These are phyloP conservation scores for Aspergillus pseudoglaucus DNA, from an alignment of 2,329 filamentous ascomycete species.

Conservation along the genomic window DNA sequence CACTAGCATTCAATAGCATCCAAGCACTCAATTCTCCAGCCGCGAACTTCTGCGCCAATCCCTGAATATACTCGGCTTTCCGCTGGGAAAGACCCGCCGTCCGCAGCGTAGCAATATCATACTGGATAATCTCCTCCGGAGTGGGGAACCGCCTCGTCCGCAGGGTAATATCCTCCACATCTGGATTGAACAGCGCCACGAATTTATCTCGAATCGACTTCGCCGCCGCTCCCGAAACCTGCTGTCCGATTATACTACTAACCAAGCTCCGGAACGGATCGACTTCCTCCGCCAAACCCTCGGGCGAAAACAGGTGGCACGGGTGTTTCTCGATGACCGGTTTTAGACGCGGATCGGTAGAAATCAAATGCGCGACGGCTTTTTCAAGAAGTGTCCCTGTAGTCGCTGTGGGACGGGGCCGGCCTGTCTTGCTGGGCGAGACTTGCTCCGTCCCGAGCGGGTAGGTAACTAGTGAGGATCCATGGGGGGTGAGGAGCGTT, in stretches of 20 bases:
- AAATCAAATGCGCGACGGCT: constrained; percentile 67
- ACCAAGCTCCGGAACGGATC: constrained; percentile 81
- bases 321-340: constrained; percentile 65
- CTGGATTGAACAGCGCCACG: constrained; percentile 59
- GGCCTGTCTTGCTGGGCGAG: constrained; percentile 36
- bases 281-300: constrained; percentile 73
- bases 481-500: constrained; percentile 42
- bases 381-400: constrained; percentile 67
- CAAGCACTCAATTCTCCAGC: constrained; percentile 66
- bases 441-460: constrained; percentile 32
- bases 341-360: constrained; percentile 65
- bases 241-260: constrained; percentile 89
- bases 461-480: constrained; percentile 43
- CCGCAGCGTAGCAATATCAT: constrained; percentile 61
- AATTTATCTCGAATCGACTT: constrained; percentile 84
- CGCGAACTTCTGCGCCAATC: constrained; percentile 74
- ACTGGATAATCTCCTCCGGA: constrained; percentile 63
- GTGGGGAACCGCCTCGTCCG: constrained; percentile 56
- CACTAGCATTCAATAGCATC: constrained; percentile 69
- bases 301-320: constrained; percentile 73
- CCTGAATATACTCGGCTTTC: constrained; percentile 91
- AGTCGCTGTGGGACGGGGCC: constrained; percentile 47
- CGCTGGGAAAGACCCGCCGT: constrained; percentile 84
- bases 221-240: constrained; percentile 89
- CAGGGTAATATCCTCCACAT: constrained; percentile 11